Conservation (phyloP, 108 stramenopile genomes). For the Pseudonitzschia multiseries region DNA sequence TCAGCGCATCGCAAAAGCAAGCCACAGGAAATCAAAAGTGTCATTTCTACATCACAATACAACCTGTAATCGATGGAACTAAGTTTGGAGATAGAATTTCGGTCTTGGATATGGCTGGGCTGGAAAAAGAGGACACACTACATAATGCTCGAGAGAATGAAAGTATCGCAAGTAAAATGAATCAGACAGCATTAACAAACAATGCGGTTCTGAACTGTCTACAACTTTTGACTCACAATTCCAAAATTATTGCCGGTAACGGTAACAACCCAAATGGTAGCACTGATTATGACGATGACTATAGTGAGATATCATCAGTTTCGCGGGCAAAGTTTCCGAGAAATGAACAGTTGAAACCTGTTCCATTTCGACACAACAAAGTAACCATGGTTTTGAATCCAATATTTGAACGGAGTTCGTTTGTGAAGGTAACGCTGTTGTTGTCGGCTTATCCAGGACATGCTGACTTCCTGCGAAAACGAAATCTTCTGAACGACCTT, state of each 20-base stretch:
- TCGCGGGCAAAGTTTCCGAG: slow-evolving; percentile 22
- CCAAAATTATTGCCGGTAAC: slow-evolving; percentile 26
- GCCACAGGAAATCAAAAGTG: slow-evolving; percentile 25
- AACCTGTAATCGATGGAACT: slow-evolving; percentile 35
- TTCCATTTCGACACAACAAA: slow-evolving; percentile 52
- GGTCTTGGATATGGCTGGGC: slow-evolving; percentile 54
- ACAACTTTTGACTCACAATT: slow-evolving; percentile 38
- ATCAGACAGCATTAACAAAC: slow-evolving; percentile 25
- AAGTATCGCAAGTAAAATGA: slow-evolving; percentile 24
- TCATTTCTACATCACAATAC: slow-evolving; percentile 39
- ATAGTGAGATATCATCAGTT: slow-evolving; percentile 34
- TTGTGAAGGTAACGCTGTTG: slow-evolving; percentile 36
- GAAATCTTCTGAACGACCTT: slow-evolving; percentile 33
- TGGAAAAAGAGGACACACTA: slow-evolving; percentile 26
- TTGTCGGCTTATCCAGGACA: slow-evolving; percentile 52
- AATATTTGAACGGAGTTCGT: slow-evolving; percentile 25
- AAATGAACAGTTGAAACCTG: slow-evolving; percentile 24
- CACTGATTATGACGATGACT: slow-evolving; percentile 21
- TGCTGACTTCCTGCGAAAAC: slow-evolving; percentile 47
- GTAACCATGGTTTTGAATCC: slow-evolving; percentile 53
- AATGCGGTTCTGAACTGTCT: slow-evolving; percentile 51
- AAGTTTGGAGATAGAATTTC: slow-evolving; percentile 42
- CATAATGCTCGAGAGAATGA: slow-evolving; percentile 27
- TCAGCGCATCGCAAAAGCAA: slow-evolving; percentile 12
- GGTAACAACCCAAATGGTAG: not conserved